Evolutionary conservation across 2,329 filamentous ascomycete species (phyloP).

Genomic region (Graphilbum ipis-grandicollis): DNA sequence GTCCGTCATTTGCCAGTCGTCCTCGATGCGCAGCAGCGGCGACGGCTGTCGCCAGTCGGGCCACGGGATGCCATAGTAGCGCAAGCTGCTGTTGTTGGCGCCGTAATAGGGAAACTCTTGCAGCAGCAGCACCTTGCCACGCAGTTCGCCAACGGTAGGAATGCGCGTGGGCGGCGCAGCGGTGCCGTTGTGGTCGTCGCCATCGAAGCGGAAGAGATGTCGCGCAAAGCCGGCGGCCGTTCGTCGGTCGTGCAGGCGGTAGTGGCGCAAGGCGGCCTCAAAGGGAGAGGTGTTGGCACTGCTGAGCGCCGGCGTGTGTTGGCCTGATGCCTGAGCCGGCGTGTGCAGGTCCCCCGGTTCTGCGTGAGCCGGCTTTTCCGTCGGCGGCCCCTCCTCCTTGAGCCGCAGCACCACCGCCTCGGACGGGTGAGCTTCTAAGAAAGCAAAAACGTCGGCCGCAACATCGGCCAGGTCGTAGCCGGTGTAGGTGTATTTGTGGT

Average conservation of each 20-base stretch:
- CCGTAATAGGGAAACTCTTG: slow-evolving; percentile 23
- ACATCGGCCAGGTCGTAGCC: slow-evolving; percentile 26
- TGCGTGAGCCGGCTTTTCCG: slow-evolving; percentile 10
- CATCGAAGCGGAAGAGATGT: slow-evolving; percentile 16
- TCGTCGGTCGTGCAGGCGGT: slow-evolving; percentile 17
- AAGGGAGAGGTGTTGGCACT: slow-evolving; percentile 14
- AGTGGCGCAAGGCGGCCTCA: slow-evolving; percentile 25
- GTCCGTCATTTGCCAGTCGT: slow-evolving; percentile 26
- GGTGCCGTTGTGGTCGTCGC: slow-evolving; percentile 9
- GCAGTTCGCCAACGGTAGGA: slow-evolving; percentile 26
- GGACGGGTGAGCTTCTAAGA: slow-evolving; percentile 25
- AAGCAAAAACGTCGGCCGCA: slow-evolving; percentile 24
- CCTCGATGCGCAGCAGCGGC: slow-evolving; percentile 26
- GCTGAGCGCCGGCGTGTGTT: too few species aligned
- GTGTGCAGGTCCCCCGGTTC: too few species aligned
- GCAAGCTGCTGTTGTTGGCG: background rate
- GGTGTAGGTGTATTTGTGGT: slow-evolving; percentile 27
- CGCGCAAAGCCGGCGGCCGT: slow-evolving; percentile 18
- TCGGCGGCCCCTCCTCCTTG: slow-evolving; percentile 26
- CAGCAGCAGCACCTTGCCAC: slow-evolving; percentile 27
- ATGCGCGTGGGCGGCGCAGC: slow-evolving; percentile 10
- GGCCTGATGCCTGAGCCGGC: too few species aligned
- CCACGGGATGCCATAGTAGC: slow-evolving; percentile 26
- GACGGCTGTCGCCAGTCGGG: slow-evolving; percentile 18
- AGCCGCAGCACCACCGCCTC: slow-evolving; percentile 32